Base-by-base conservation (phyloP, 2,329 filamentous ascomycete genomes). In the Polychaeton citri region DNA sequence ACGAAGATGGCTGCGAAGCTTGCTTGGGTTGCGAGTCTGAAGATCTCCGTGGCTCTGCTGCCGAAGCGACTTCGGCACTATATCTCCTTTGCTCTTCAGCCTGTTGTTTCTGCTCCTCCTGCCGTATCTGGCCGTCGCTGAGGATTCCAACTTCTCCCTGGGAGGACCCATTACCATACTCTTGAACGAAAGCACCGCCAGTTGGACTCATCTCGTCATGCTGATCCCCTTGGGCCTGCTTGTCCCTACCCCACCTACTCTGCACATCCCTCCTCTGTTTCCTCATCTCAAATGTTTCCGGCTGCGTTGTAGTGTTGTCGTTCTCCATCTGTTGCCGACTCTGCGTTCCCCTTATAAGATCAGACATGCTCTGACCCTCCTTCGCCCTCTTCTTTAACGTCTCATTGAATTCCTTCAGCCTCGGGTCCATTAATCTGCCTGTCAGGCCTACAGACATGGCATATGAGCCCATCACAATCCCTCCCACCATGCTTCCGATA, bases 121-220 rank as follows among this genome's bases (percentile, higher is more conserved):
- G 40, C 36, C 42, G 41, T 37, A 48, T 43, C 33, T 55, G 48
- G 5, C 39, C 38, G 33, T 60, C 57, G 17, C 46, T 52, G 39
- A 57, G 37, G 32, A 54, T 50, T 3, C 48, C 47, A 3, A 48
- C 48, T 30, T 52, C 47, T 6, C 36, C 35, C 21, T 47, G 5
- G 5, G 5, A 10, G 35, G 39, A 10, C 39, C 38, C 30, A 13
- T 44, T 41, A 45, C 55, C 56, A 5, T 58, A 57, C 26, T 59
- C 48, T 5, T 48, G 39, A 6, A 36, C 36, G 36, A 52, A 57
- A 10, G 45, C 45, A 26, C 57, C 53, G 32, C 60, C 42, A 21
- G 60, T 57, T 21, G 63, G 54, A 36, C 55, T 55, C 54, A 59
- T 59, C 36, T 65, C 63, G 15, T 28, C 24, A 3, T 15, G 12